These are phyloP conservation scores for Bipolaris zeicola DNA, from an alignment of 2,329 filamentous ascomycete species.

Conservation along the genomic window DNA sequence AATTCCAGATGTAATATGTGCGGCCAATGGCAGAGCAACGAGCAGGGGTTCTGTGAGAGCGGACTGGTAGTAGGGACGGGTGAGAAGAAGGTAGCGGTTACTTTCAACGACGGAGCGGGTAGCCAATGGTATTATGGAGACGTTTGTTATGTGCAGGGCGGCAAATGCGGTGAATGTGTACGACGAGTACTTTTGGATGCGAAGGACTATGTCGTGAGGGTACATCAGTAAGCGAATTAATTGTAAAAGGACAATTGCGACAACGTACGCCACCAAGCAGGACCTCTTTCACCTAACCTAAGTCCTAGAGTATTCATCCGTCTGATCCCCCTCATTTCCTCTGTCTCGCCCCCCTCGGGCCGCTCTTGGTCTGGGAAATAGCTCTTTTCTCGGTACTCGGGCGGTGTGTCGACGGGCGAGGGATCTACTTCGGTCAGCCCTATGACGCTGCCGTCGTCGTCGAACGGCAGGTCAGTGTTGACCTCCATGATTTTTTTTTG, in stretches of 20 bases:
- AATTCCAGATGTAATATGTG: conserved; percentile 78
- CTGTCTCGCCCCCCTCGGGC: conserved; percentile 11
- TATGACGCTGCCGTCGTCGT: conserved; percentile 58
- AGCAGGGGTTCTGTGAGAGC: conserved; percentile 75
- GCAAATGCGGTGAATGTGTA: conserved; percentile 61
- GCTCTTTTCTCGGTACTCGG: conserved; percentile 56
- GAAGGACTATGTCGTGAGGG: conserved; percentile 61
- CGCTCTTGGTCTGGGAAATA: conserved; percentile 49
- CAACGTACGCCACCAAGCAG: conserved; percentile 75
- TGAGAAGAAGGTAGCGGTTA: conserved; percentile 87
- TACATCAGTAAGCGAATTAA: conserved; percentile 4
- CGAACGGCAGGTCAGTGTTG: conserved; percentile 26
- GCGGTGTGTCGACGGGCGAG: conserved; percentile 69
- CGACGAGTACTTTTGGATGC: conserved; percentile 86
- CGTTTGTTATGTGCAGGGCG: conserved; percentile 57
- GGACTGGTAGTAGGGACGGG: conserved; percentile 90
- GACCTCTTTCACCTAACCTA: conserved; percentile 69
- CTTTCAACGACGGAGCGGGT: conserved; percentile 64
- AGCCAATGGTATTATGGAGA: conserved; percentile 41
- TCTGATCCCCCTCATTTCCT: conserved; percentile 15
- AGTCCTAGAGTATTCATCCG: conserved; percentile 49
- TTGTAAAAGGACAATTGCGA: neutral
- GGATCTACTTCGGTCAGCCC: conserved; percentile 82
- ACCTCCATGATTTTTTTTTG: conserved; percentile 17
- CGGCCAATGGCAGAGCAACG: conserved; percentile 73